Evolutionary conservation across 2,329 filamentous ascomycete genomes (phyloP).

Genomic region (Cladosporium phlei): DNA sequence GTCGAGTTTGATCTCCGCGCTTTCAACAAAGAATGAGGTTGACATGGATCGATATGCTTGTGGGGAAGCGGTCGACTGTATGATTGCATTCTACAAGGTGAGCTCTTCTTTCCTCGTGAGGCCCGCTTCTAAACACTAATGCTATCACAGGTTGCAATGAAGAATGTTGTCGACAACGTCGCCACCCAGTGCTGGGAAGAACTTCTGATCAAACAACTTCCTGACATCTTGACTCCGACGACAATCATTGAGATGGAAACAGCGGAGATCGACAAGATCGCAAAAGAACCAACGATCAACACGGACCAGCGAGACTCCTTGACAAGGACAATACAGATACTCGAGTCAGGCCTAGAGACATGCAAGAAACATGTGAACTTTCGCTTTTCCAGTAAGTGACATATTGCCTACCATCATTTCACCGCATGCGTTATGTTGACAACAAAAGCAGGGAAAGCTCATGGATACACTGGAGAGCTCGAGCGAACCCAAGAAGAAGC

Average conservation of each 20-base stretch:
- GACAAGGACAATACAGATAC: background rate
- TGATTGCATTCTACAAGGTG: constrained; percentile 37
- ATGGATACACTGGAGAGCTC: too few relatives aligned
- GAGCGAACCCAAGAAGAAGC: too few relatives aligned
- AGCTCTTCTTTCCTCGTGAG: background rate
- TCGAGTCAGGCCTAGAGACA: background rate
- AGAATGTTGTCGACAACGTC: constrained; percentile 39
- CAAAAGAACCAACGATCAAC: background rate
- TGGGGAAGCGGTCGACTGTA: constrained; percentile 34
- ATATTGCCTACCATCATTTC: background rate
- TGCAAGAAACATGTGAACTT: constrained; percentile 1
- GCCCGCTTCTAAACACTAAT: background rate
- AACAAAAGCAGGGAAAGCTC: background rate
- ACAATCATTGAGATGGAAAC: background rate
- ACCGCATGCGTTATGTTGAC: too few relatives aligned
- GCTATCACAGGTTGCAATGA: constrained; percentile 35
- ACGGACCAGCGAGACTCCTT: background rate
- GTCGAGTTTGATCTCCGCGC: constrained; percentile 2
- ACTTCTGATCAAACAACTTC: background rate
- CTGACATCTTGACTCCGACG: background rate
- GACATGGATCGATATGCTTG: constrained; percentile 5
- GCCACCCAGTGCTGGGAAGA: constrained; percentile 20
- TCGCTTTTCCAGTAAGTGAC: background rate
- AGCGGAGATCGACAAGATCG: background rate
- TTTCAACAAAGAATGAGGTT: background rate